Conservation (phyloP, 169 alveolate genomes). For the Blepharisma undulans region DNA sequence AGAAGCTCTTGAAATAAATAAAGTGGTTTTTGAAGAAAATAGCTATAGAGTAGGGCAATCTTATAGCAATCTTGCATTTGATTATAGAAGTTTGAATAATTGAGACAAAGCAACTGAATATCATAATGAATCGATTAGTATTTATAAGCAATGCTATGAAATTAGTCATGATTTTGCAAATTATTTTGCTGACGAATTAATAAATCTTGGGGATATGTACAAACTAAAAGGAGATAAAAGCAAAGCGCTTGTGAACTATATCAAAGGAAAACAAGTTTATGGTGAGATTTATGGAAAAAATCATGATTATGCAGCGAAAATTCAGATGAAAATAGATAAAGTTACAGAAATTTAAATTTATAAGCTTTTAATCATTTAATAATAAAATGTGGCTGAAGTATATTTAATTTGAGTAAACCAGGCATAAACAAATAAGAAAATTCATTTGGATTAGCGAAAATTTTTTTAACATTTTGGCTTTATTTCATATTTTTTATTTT, state of each 20-base stretch:
- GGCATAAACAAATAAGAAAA: too few relatives aligned
- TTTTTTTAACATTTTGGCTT: too few relatives aligned
- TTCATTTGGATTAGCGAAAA: too few relatives aligned
- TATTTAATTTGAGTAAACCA: too few relatives aligned
- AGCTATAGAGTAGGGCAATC: neutral
- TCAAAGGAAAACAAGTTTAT: neutral
- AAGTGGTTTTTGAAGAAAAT: neutral
- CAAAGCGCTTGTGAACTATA: neutral
- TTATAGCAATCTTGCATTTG: neutral
- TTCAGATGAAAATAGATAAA: neutral
- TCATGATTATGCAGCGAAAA: neutral
- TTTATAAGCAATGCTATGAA: neutral
- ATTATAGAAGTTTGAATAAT: neutral
- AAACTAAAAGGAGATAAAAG: neutral
- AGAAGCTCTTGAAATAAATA: neutral
- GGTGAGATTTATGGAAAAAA: neutral
- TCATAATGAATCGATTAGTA: neutral
- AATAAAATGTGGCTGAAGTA: neutral
- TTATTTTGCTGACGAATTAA: neutral
- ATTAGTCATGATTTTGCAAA: neutral
- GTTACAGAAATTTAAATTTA: too few relatives aligned
- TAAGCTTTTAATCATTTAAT: neutral
- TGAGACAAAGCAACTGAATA: neutral
- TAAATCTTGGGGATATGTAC: neutral
- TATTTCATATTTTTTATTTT: too few relatives aligned